These are phyloP conservation scores for Eustoma russellianum DNA, from an alignment of 257 asterid genomes.

Conservation along the genomic window DNA sequence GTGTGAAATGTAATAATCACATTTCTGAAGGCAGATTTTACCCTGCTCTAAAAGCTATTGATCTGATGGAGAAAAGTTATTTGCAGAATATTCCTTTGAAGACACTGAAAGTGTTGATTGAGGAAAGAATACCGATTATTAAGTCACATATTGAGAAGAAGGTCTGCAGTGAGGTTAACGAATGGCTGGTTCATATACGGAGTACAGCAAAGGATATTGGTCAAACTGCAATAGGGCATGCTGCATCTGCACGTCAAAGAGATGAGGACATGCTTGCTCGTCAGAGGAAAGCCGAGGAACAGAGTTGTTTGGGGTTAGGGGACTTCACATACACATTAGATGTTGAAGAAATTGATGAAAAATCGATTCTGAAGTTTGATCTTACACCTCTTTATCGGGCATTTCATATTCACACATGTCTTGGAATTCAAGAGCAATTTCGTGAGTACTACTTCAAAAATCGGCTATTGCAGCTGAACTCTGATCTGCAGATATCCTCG, in stretches of 20 bases:
- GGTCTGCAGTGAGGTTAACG: constrained; percentile 72
- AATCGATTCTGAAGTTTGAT: constrained; percentile 66
- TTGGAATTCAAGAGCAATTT: constrained; percentile 64
- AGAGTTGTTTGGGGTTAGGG: constrained; percentile 68
- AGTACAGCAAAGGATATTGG: constrained; percentile 78
- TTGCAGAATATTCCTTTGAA: constrained; percentile 60
- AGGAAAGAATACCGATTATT: constrained; percentile 52
- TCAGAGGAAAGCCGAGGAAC: constrained; percentile 89
- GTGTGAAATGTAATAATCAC: constrained; percentile 69
- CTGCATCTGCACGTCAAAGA: constrained; percentile 85
- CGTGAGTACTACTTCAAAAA: constrained; percentile 73
- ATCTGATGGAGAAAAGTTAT: constrained; percentile 61
- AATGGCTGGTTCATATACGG: constrained; percentile 86
- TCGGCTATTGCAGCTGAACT: constrained; percentile 67
- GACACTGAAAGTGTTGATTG: constrained; percentile 46
- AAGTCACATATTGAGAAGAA: constrained; percentile 72
- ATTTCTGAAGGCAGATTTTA: constrained; percentile 70
- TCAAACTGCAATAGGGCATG: constrained; percentile 71
- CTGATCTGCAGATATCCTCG: constrained; percentile 75
- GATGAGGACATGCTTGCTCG: constrained; percentile 93
- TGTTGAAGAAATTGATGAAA: constrained; percentile 76
- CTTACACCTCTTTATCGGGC: constrained; percentile 95
- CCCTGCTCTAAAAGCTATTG: constrained; percentile 87
- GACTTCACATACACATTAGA: constrained; percentile 68
- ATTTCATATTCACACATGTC: constrained; percentile 68